A percentile compares a stretch with the other conserved stretches of the same genome.
Evolutionary conservation across 495 filamentous ascomycete genomes (phyloP).

Genomic region (Amorphotheca resinae): DNA sequence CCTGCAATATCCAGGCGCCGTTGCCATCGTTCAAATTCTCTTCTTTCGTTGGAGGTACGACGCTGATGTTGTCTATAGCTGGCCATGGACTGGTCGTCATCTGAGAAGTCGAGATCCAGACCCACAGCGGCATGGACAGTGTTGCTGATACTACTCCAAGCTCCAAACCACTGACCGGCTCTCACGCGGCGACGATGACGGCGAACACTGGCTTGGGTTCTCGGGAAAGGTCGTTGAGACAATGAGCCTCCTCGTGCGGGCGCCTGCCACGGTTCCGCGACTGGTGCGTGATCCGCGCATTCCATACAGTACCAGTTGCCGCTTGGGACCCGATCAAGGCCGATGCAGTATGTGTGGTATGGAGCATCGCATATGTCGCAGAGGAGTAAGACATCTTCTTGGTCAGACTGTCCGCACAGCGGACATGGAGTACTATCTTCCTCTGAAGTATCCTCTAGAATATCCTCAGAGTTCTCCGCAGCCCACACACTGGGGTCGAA

Average conservation of each 20-base stretch:
- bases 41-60: constrained; percentile 47
- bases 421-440: constrained; percentile 53
- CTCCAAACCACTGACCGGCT: constrained; percentile 40
- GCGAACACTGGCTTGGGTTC: constrained; percentile 36
- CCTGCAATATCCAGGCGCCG: constrained; percentile 69
- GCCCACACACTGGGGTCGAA: constrained; percentile 70
- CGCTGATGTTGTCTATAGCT: constrained; percentile 40
- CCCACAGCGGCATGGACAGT: constrained; percentile 44
- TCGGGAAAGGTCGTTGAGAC: constrained; percentile 19
- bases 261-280: constrained; percentile 20
- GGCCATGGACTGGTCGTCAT: constrained; percentile 54
- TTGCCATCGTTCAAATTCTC: constrained; percentile 63
- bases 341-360: constrained; percentile 79
- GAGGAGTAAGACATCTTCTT: constrained; percentile 67
- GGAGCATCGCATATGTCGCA: constrained; percentile 79
- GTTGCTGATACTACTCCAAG: constrained; percentile 39
- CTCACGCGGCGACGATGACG: constrained; percentile 33
- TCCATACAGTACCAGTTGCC: constrained; percentile 78
- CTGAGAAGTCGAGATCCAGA: constrained; percentile 81
- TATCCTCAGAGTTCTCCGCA: constrained; percentile 57
- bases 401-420: constrained; percentile 62
- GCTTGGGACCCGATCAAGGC: constrained; percentile 56
- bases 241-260: constrained; percentile 13
- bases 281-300: constrained; percentile 47
- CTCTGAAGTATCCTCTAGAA: constrained; percentile 3